Conservation (phyloP, 2,329 filamentous ascomycete species). For the Endothia cerciana region DNA sequence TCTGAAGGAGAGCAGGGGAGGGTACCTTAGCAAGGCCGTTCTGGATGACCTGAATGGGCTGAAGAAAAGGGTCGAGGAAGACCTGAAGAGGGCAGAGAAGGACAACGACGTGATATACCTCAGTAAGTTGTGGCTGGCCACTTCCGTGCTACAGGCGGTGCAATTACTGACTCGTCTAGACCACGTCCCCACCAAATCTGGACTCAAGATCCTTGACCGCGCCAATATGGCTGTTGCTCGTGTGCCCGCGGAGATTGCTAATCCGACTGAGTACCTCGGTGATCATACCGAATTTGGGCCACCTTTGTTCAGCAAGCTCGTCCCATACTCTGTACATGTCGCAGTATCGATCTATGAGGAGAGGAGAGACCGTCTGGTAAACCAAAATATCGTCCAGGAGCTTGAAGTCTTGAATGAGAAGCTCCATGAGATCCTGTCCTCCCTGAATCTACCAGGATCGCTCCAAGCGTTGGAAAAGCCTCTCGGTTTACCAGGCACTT, state of each 20-base stretch:
- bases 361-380: constrained; percentile 85
- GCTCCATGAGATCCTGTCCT: constrained; percentile 78
- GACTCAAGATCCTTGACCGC: constrained; percentile 82
- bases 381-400: constrained; percentile 83
- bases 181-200: constrained; percentile 83
- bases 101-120: constrained; percentile 97
- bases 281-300: constrained; percentile 80
- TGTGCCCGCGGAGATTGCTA: constrained; percentile 79
- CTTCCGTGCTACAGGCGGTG: background rate
- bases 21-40: constrained; percentile 80
- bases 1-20: constrained; percentile 74
- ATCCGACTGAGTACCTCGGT: constrained; percentile 79
- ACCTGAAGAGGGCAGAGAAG: constrained; percentile 89
- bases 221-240: constrained; percentile 85
- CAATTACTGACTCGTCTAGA: constrained; percentile 49
- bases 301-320: constrained; percentile 85
- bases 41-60: constrained; percentile 80
- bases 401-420: constrained; percentile 80
- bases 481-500: constrained; percentile 80
- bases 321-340: constrained; percentile 93
- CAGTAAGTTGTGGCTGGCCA: constrained; percentile 51
- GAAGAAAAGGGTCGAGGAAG: constrained; percentile 81
- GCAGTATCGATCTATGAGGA: constrained; percentile 96
- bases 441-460: constrained; percentile 86
- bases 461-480: constrained; percentile 95